Conservation (phyloP, 1,284 basidiomycete genomes). For the Cutaneotrichosporon cavernicola region DNA sequence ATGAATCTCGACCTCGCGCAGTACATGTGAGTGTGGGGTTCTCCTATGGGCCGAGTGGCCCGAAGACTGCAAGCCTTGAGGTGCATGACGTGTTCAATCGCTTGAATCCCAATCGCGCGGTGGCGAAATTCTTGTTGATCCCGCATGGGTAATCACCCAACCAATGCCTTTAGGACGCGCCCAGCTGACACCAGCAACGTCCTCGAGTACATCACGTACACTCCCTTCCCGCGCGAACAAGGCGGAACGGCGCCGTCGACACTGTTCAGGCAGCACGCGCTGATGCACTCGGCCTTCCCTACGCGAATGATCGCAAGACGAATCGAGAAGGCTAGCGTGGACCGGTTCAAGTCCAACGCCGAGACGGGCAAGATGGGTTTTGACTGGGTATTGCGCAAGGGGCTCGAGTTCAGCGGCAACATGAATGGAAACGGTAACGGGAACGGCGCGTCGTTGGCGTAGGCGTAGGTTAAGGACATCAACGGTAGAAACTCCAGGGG, state of each 20-base stretch:
- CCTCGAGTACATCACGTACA: constrained; percentile 84
- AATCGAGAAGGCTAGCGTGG: constrained; percentile 75
- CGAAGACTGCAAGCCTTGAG: too few relatives aligned
- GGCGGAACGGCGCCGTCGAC: constrained; percentile 26
- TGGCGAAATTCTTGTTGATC: not conserved
- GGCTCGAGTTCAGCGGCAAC: not conserved
- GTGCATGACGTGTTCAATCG: too few relatives aligned
- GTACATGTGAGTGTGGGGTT: constrained; percentile 43
- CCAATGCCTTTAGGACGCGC: too few relatives aligned
- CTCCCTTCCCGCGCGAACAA: constrained; percentile 56
- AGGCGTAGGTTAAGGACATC: not conserved
- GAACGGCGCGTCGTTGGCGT: not conserved
- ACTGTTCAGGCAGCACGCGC: constrained; percentile 42
- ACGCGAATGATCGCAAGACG: constrained; percentile 75
- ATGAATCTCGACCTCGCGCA: constrained; percentile 87
- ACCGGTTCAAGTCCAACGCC: constrained; percentile 84
- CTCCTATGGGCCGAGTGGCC: too few relatives aligned
- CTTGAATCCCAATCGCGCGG: not conserved
- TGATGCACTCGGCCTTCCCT: constrained; percentile 60
- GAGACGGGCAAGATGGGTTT: constrained; percentile 80
- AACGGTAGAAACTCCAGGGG: not conserved
- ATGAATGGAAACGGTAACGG: too few relatives aligned
- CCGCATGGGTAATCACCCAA: not conserved
- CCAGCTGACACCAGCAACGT: constrained; percentile 36
- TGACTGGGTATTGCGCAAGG: constrained; percentile 66